Evolutionary conservation across 768 basidiomycete genomes (phyloP).

Genomic region (Daedaleopsis nitida): DNA sequence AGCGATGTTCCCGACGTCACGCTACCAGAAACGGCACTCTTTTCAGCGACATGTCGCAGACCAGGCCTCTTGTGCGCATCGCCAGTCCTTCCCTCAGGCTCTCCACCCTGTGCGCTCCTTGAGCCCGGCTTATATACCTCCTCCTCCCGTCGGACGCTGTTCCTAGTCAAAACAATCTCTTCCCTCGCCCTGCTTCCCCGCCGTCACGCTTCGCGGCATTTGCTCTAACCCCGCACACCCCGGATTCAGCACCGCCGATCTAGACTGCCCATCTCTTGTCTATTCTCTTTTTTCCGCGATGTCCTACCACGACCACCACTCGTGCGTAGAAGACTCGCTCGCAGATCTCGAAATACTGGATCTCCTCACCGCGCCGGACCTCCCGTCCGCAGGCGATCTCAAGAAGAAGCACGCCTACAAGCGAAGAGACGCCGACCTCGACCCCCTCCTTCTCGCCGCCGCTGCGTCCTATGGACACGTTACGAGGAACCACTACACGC

Average conservation of each 20-base stretch:
- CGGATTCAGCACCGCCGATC: not conserved
- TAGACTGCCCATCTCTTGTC: not conserved
- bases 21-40: not conserved
- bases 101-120: not conserved
- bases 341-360: conserved; percentile 69
- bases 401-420: conserved; percentile 40
- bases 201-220: not conserved
- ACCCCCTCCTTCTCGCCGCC: conserved; percentile 78
- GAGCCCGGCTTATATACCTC: conserved; percentile 2
- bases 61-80: not conserved
- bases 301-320: conserved; percentile 28
- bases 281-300: conserved; percentile 16
- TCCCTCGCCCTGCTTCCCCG: not conserved
- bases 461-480: conserved; percentile 74
- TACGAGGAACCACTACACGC: conserved; percentile 85
- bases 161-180: not conserved
- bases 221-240: not conserved
- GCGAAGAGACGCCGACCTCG: conserved; percentile 71
- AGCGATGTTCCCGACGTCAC: not conserved
- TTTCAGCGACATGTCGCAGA: not conserved
- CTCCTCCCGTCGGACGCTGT: not conserved
- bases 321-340: conserved; percentile 30
- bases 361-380: conserved; percentile 49
- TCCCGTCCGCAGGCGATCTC: conserved; percentile 41
- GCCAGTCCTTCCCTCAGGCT: not conserved